phyloP scores from a whole-genome alignment of 192 early-diverging fungal species.

The Gigaspora rosea region DNA sequence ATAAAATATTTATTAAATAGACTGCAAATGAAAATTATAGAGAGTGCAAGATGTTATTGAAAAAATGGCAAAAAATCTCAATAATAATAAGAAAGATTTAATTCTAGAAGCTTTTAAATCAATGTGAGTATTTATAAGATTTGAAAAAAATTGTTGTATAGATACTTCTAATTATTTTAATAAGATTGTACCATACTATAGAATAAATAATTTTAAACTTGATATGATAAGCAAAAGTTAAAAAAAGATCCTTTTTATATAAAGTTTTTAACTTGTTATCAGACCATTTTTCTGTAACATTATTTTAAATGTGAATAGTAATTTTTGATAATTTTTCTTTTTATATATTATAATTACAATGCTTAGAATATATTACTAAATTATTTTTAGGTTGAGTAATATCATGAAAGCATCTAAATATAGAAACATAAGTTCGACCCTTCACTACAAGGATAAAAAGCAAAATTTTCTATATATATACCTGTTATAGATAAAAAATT shows the following conservation, averaged over 20 bases:
- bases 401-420: slow-evolving; percentile 6
- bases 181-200: not conserved
- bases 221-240: not conserved
- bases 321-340: not conserved
- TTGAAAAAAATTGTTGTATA: not conserved
- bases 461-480: slow-evolving; percentile 22
- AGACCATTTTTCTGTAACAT: not conserved
- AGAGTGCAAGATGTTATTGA: not conserved
- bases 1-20: not conserved
- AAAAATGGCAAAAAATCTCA: not conserved
- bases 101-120: not conserved
- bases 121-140: not conserved
- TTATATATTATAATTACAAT: not conserved
- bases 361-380: not conserved
- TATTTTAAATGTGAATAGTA: slow-evolving; percentile 15
- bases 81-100: not conserved
- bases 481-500: slow-evolving; percentile 2
- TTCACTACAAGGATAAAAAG: slow-evolving; percentile 15
- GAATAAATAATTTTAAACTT: no score
- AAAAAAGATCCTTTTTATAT: not conserved
- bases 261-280: slow-evolving; percentile 11
- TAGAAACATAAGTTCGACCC: slow-evolving; percentile 30
- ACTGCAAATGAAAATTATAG: not conserved
- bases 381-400: slow-evolving; percentile 16
- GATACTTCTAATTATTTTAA: not conserved